Base-by-base conservation (phyloP, 2,329 filamentous ascomycete species). In the Boeremia lycopersici region DNA sequence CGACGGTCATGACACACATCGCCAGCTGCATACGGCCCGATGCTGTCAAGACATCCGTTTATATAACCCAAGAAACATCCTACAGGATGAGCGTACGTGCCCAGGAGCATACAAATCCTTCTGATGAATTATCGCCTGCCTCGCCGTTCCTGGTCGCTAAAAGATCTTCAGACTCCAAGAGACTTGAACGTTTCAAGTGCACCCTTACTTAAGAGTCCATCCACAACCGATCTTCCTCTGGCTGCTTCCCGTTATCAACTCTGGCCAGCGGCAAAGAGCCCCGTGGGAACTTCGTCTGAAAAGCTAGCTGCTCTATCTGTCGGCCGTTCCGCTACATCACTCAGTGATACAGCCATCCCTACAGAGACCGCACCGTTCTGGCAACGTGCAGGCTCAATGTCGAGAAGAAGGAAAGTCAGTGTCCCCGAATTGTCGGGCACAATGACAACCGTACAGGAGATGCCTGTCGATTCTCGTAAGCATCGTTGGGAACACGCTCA, bases 1-100 rank as follows among this genome's bases (percentile, higher is more conserved):
- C 70, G 53, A 40, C 63, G 47, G 61, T 68, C 70, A 76, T 76
- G 74, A 71, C 73, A 74, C 74, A 77, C 70, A 77, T 77, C 64
- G 73, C 75, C 68, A 75, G 74, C 71, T 76, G 74, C 71, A 74
- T 76, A 61, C 71, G 74, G 48, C 68, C 61, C 38, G 66, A 65
- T 47, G 64, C 65, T 62, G 64, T 69, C 50, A 70, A 62, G 53
- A 63, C 65, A 46, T 64, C 64, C 56, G 63, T 73, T 72, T 75
- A 74, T 74, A 75, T 76, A 74, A 61, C 62, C 42, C 60, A 65
- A 49, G 72, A 73, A 72, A 70, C 71, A 55, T 69, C 72, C 66
- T 61, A 61, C 57, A 68, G 56, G 29, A 62, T 58, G 46, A 59
- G 50, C 43, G 72, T 74, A 71, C 71, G 71, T 71, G 47, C 53